phyloP scores from a whole-genome alignment of 495 filamentous ascomycete species.

The Daldinia bambusicola region DNA sequence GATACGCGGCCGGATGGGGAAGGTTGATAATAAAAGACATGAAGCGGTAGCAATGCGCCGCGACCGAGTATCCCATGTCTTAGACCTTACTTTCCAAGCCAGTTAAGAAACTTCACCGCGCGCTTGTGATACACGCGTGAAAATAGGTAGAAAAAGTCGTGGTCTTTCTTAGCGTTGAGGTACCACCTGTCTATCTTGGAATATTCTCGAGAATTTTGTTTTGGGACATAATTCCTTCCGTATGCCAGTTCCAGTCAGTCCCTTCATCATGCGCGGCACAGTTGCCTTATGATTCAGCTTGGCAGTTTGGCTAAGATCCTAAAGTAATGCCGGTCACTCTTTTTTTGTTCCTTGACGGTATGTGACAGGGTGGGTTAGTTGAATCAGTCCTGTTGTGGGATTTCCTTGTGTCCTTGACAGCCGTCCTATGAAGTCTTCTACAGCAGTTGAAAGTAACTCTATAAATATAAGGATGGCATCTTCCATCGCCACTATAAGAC shows the following conservation, averaged over 20 bases:
- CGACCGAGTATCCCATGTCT: neutral
- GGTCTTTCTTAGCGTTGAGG: neutral
- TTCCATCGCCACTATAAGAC: neutral
- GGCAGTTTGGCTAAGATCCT: neutral
- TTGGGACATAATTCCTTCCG: conserved; percentile 2
- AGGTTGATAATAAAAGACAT: conserved; percentile 3
- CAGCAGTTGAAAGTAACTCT: neutral
- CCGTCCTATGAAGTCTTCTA: neutral
- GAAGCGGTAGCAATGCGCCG: neutral
- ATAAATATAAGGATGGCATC: conserved; percentile 2
- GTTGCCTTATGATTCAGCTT: neutral
- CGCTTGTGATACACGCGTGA: neutral
- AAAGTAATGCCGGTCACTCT: neutral
- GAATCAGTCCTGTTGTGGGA: neutral
- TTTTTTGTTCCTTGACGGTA: neutral
- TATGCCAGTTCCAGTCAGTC: neutral
- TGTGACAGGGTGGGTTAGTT: neutral
- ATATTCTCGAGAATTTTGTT: neutral
- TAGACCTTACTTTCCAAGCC: conserved; percentile 1
- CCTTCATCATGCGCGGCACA: neutral
- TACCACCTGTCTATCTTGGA: neutral
- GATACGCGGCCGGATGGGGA: neutral
- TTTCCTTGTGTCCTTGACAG: conserved; percentile 2
- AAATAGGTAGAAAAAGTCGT: neutral
- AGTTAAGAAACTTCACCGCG: neutral